A percentile compares a stretch with the other conserved stretches of the same genome.
Conservation (phyloP, 2,329 filamentous ascomycete genomes). For the Penicillium sp. region DNA sequence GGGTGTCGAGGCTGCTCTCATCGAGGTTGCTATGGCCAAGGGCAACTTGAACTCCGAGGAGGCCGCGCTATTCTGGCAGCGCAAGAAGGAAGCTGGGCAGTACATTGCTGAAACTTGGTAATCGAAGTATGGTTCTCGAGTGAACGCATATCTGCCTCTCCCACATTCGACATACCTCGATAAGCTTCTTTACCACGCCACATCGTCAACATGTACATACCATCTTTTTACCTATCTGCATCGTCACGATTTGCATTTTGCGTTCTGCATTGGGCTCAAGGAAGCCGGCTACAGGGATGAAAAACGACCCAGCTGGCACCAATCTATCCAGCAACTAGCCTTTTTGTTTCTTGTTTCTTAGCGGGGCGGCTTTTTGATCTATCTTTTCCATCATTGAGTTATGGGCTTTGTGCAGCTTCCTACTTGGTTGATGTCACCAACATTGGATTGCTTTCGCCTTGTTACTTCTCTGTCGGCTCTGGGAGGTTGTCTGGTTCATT, state of each 20-base stretch:
- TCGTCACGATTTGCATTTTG: not conserved
- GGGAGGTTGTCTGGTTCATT: conserved; percentile 1
- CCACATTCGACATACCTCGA: not conserved
- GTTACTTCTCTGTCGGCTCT: not conserved
- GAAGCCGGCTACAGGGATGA: not conserved
- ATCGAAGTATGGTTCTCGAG: conserved; percentile 3
- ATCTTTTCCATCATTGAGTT: not conserved
- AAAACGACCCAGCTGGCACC: not conserved
- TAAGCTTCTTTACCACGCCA: not conserved
- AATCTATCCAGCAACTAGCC: not conserved
- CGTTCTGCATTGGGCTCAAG: not conserved
- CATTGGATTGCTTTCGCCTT: not conserved
- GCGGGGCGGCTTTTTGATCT: conserved; percentile 17
- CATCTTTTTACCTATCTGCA: not conserved
- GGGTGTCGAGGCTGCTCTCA: conserved; percentile 79
- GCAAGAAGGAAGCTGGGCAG: conserved; percentile 87
- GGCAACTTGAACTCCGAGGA: conserved; percentile 78
- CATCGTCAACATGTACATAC: not conserved
- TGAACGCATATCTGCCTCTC: not conserved
- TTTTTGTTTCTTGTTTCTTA: conserved; percentile 15
- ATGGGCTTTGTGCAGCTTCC: not conserved
- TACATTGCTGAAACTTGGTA: conserved; percentile 67
- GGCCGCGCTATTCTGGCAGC: conserved; percentile 79
- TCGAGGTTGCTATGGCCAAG: conserved; percentile 89
- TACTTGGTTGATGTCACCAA: conserved; percentile 1